Evolutionary conservation across 2,329 filamentous ascomycete species (phyloP).

Genomic region (Aspergillus sp.): DNA sequence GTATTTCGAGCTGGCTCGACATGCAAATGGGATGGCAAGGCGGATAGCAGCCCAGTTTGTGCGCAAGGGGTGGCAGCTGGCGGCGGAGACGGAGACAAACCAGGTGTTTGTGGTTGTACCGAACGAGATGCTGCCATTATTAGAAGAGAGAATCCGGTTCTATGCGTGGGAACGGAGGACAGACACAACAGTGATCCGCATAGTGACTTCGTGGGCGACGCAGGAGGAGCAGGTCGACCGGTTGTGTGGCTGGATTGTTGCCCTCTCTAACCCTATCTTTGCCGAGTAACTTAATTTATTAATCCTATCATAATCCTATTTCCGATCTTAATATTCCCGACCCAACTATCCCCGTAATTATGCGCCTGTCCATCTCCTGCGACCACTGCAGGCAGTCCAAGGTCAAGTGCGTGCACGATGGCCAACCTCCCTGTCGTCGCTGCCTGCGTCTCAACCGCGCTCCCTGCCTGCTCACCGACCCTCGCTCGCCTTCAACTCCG

Average conservation of each 20-base stretch:
- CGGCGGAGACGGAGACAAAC: constrained; percentile 51
- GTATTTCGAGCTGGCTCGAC: constrained; percentile 48
- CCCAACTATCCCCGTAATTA: constrained; percentile 4
- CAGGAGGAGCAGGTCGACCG: constrained; percentile 43
- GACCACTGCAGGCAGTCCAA: constrained; percentile 36
- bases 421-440: constrained; percentile 34
- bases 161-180: constrained; percentile 50
- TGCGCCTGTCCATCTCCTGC: constrained; percentile 39
- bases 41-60: constrained; percentile 47
- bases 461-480: constrained; percentile 31
- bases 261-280: neutral
- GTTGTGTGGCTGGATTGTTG: constrained; percentile 17
- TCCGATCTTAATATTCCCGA: neutral
- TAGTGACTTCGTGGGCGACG: constrained; percentile 55
- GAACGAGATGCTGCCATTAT: constrained; percentile 33
- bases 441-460: constrained; percentile 26
- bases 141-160: constrained; percentile 48
- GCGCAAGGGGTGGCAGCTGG: constrained; percentile 43
- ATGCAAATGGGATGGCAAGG: constrained; percentile 48
- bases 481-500: constrained; percentile 22
- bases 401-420: constrained; percentile 38
- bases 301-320: neutral
- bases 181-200: constrained; percentile 42
- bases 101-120: constrained; percentile 53
- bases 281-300: neutral